Conservation (phyloP, 2,329 filamentous ascomycete species). For the Claviceps pusilla region DNA sequence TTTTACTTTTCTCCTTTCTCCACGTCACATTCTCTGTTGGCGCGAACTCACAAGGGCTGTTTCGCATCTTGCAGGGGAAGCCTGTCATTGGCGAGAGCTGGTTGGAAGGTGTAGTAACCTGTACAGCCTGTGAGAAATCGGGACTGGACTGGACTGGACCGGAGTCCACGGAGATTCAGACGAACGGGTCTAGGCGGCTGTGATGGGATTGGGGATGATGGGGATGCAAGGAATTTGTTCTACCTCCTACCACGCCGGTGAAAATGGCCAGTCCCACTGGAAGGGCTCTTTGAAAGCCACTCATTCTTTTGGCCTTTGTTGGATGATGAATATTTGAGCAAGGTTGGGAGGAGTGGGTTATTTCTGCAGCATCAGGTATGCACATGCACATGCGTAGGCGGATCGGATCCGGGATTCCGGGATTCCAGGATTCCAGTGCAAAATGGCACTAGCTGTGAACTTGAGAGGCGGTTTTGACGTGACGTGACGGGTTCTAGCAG, state of each 20-base stretch:
- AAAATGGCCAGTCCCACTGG: slow-evolving; percentile 22
- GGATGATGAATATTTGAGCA: neutral
- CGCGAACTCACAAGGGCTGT: neutral
- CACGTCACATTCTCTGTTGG: neutral
- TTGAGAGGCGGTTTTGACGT: too few relatives aligned
- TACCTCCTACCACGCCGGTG: slow-evolving; percentile 23
- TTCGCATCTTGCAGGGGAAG: slow-evolving; percentile 3
- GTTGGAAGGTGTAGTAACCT: slow-evolving; percentile 25
- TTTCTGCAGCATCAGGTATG: neutral
- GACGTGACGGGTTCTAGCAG: too few relatives aligned
- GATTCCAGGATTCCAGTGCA: too few relatives aligned
- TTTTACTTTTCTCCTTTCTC: neutral
- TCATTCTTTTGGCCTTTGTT: slow-evolving; percentile 11
- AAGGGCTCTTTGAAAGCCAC: slow-evolving; percentile 19
- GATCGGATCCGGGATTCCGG: too few relatives aligned
- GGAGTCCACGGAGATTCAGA: too few relatives aligned
- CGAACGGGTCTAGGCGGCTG: too few relatives aligned
- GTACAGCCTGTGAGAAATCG: neutral
- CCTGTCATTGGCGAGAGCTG: slow-evolving; percentile 15
- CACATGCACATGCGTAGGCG: too few relatives aligned
- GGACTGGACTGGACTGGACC: neutral
- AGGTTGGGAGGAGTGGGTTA: neutral
- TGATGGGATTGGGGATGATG: neutral
- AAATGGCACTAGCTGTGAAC: too few relatives aligned
- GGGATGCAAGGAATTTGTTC: neutral